A percentile compares a stretch with the other conserved stretches of the same genome.
phyloP scores from a whole-genome alignment of 352 stramenopile genomes.

The Thalassiosira oceanica region DNA sequence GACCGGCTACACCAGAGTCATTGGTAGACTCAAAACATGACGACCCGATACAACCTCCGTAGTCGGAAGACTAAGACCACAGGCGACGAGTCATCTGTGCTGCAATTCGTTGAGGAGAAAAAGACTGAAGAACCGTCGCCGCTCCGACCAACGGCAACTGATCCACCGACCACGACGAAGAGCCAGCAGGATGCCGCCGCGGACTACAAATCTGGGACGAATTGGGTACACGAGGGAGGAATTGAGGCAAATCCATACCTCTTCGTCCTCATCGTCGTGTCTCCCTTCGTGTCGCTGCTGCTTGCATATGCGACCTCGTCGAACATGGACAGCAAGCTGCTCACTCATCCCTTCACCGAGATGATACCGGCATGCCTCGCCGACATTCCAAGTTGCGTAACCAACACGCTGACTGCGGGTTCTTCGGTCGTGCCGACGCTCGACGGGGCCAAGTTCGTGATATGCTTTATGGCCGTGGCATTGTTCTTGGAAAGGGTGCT shows the following conservation, averaged over 20 bases:
- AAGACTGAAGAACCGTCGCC: no score
- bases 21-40: no score
- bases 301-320: conserved; percentile 45
- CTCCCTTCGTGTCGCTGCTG: conserved; percentile 55
- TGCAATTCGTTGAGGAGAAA: no score
- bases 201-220: conserved; percentile 51
- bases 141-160: no score
- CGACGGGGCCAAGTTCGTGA: conserved; percentile 35
- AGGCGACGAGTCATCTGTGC: no score
- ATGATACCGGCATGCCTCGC: conserved; percentile 29
- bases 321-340: conserved; percentile 19
- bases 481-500: conserved; percentile 88
- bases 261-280: conserved; percentile 46
- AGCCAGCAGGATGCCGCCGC: no score
- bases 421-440: conserved; percentile 36
- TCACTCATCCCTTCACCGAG: conserved; percentile 41
- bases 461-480: conserved; percentile 86
- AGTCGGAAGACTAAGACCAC: no score
- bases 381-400: conserved; percentile 20
- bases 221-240: conserved; percentile 51
- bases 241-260: conserved; percentile 60
- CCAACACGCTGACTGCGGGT: conserved; percentile 19
- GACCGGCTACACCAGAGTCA: no score
- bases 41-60: no score
- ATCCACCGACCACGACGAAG: no score